Evolutionary conservation across 352 stramenopile genomes (phyloP).

Genomic region (Phytophthora ramorum): DNA sequence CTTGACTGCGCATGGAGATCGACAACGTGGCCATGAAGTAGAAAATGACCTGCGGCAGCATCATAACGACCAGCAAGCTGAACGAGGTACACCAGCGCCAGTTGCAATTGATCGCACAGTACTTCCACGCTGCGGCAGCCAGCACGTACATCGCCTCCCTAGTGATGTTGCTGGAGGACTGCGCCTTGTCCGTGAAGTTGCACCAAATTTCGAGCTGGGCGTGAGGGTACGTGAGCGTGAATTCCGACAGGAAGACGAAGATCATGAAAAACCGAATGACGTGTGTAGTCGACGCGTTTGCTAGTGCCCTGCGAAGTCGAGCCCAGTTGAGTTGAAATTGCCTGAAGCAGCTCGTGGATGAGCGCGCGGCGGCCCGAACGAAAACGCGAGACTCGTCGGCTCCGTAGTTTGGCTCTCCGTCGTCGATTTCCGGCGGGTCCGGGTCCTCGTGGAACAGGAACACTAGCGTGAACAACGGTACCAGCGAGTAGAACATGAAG

Average conservation of each 20-base stretch:
- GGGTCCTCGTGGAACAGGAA: slow-evolving; percentile 52
- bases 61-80: slow-evolving; percentile 43
- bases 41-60: slow-evolving; percentile 52
- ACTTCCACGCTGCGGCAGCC: slow-evolving; percentile 53
- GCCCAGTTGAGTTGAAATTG: slow-evolving; percentile 23
- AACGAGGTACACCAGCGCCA: slow-evolving; percentile 44
- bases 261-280: slow-evolving; percentile 66
- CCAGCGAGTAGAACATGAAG: slow-evolving; percentile 52
- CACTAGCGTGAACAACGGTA: slow-evolving; percentile 44
- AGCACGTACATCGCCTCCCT: slow-evolving; percentile 50
- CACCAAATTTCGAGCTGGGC: slow-evolving; percentile 52
- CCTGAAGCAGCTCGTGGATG: slow-evolving; percentile 12
- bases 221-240: slow-evolving; percentile 57
- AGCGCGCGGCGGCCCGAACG: slow-evolving; percentile 1
- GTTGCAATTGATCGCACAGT: slow-evolving; percentile 47
- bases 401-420: slow-evolving; percentile 21
- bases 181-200: slow-evolving; percentile 43
- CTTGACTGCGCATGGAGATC: slow-evolving; percentile 31
- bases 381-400: slow-evolving; percentile 3
- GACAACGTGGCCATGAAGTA: slow-evolving; percentile 42
- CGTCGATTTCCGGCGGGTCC: slow-evolving; percentile 36
- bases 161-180: slow-evolving; percentile 59
- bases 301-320: slow-evolving; percentile 38
- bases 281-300: slow-evolving; percentile 45
- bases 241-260: slow-evolving; percentile 70